phyloP scores from a whole-genome alignment of 192 early-diverging fungal genomes.

The Dimargaris cristalligena region DNA sequence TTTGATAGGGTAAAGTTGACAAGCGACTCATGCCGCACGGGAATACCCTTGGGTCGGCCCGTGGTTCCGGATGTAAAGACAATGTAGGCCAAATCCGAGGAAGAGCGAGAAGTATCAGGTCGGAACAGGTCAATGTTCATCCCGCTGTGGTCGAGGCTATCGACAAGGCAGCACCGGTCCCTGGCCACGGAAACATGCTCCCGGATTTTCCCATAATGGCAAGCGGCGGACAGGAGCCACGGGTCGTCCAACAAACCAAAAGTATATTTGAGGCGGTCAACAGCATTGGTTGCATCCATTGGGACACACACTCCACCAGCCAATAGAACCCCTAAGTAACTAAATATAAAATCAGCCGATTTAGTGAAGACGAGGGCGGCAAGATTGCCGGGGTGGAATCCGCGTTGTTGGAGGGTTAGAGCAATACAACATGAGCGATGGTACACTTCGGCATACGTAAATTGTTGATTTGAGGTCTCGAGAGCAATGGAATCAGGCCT shows the following conservation, averaged over 20 bases:
- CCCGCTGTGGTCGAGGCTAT: neutral
- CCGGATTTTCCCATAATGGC: no score
- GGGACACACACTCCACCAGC: neutral
- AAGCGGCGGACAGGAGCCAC: neutral
- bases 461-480: neutral
- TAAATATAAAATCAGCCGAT: neutral
- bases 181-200: no score
- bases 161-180: no score
- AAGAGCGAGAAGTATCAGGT: neutral
- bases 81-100: neutral
- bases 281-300: neutral
- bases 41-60: conserved; percentile 4
- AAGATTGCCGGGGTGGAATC: neutral
- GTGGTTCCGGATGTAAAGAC: conserved; percentile 7
- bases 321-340: neutral
- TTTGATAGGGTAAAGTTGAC: neutral
- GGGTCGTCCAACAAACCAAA: neutral
- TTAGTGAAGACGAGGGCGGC: neutral
- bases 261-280: neutral
- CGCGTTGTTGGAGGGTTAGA: neutral
- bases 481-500: neutral
- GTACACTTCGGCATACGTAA: neutral
- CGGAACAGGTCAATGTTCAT: neutral
- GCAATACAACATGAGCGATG: neutral
- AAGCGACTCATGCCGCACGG: neutral